Percentiles rank a stretch among this genome's conserved stretches.
Conservation (phyloP, 768 basidiomycete genomes). For the Leccinum incarnatum region DNA sequence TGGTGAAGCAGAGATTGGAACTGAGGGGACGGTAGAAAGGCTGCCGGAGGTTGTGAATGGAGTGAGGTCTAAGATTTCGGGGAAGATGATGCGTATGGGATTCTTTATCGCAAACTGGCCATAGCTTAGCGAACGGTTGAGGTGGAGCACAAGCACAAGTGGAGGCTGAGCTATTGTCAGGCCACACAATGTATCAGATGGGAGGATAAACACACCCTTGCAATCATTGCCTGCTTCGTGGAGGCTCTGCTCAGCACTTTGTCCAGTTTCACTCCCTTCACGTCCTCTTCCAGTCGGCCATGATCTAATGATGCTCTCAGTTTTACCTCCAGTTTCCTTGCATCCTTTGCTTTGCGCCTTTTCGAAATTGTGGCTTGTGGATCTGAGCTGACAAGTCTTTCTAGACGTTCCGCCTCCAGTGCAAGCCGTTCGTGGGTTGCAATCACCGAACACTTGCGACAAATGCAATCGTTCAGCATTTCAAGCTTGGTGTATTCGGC, state of each 20-base stretch:
- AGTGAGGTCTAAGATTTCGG: constrained; percentile 85
- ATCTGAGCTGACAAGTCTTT: constrained; percentile 31
- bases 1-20: constrained; percentile 67
- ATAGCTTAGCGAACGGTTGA: constrained; percentile 87
- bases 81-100: constrained; percentile 73
- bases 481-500: constrained; percentile 89
- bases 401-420: constrained; percentile 59
- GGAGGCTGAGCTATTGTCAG: constrained; percentile 61
- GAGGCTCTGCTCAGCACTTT: constrained; percentile 70
- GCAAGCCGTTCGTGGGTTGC: constrained; percentile 68
- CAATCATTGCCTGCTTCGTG: constrained; percentile 91
- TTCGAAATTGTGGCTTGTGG: constrained; percentile 60
- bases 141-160: constrained; percentile 79
- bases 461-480: constrained; percentile 85
- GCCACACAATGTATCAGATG: background rate
- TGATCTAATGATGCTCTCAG: constrained; percentile 66
- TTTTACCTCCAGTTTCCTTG: constrained; percentile 57
- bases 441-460: constrained; percentile 84
- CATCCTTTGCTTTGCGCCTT: constrained; percentile 74
- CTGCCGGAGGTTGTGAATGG: constrained; percentile 82
- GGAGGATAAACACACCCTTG: constrained; percentile 50
- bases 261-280: constrained; percentile 79
- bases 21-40: constrained; percentile 66
- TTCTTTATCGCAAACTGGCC: constrained; percentile 82
- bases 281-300: constrained; percentile 78